Percentiles rank a stretch among this genome's conserved stretches.
Conservation (phyloP, 257 asterid genomes). For the Nicotiana sylvestris region DNA sequence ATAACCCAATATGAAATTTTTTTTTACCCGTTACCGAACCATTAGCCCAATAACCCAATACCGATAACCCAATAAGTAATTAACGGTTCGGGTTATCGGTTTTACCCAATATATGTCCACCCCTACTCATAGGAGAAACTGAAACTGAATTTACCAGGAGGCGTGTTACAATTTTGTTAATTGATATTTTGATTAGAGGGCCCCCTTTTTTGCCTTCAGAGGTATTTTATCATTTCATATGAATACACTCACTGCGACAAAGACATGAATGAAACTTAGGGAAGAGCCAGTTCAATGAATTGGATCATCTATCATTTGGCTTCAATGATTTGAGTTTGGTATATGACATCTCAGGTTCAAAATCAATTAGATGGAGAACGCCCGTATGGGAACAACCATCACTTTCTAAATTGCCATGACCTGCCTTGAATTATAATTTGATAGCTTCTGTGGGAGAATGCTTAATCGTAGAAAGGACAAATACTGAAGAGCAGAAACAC, state of each 20-base stretch:
- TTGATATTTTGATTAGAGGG: background rate
- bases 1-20: no score
- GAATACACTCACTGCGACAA: background rate
- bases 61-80: no score
- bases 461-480: background rate
- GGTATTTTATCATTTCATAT: background rate
- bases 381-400: background rate
- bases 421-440: background rate
- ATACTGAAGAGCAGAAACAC: background rate
- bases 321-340: constrained; percentile 3
- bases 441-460: background rate
- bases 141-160: background rate
- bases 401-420: background rate
- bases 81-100: no score
- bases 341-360: background rate
- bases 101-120: no score
- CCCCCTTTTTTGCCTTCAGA: background rate
- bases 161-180: background rate
- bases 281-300: background rate
- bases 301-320: background rate
- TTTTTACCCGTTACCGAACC: no score
- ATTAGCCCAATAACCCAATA: no score
- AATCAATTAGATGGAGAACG: background rate
- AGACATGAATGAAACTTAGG: background rate
- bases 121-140: background rate